Evolutionary conservation across 2,329 filamentous ascomycete species (phyloP).

Genomic region (Trichoderma sp.): DNA sequence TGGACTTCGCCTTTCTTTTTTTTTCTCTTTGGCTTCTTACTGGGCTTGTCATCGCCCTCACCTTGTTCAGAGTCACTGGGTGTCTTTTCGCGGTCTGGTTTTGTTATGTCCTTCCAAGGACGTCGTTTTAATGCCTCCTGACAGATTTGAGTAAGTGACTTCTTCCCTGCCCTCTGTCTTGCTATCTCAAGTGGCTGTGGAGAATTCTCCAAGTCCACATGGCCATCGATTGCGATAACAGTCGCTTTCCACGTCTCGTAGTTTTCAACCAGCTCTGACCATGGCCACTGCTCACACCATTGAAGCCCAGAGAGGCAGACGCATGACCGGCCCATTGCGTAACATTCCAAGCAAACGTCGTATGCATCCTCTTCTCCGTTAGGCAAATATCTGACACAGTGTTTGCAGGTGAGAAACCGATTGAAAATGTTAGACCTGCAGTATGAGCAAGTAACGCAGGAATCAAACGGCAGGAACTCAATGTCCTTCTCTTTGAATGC

Average conservation of each 20-base stretch:
- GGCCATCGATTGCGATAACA: constrained; percentile 73
- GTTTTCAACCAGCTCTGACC: constrained; percentile 73
- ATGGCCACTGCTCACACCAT: constrained; percentile 93
- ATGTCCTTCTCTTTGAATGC: constrained; percentile 68
- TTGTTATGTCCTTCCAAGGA: constrained; percentile 80
- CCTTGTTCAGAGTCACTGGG: constrained; percentile 56
- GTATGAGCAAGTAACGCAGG: constrained; percentile 92
- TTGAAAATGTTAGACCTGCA: constrained; percentile 98
- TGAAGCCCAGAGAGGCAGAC: constrained; percentile 79
- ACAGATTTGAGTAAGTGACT: constrained; percentile 87
- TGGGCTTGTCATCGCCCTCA: constrained; percentile 62
- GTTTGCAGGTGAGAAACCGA: constrained; percentile 87
- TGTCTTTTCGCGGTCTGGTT: constrained; percentile 53
- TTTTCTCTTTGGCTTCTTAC: constrained; percentile 60
- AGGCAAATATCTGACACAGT: constrained; percentile 69
- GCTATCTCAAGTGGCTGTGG: constrained; percentile 72
- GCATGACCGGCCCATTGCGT: constrained; percentile 94
- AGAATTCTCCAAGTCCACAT: constrained; percentile 63
- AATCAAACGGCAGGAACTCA: constrained; percentile 80
- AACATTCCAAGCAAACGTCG: constrained; percentile 97
- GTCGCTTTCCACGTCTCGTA: constrained; percentile 83
- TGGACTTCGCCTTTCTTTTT: constrained; percentile 57
- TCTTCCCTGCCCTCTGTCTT: constrained; percentile 66
- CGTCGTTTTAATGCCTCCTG: constrained; percentile 80
- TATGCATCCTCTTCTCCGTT: constrained; percentile 80